A percentile compares a stretch with the other conserved stretches of the same genome.
Evolutionary conservation across 371 early-diverging fungal genomes (phyloP).

Genomic region (Zychaea mexicana): DNA sequence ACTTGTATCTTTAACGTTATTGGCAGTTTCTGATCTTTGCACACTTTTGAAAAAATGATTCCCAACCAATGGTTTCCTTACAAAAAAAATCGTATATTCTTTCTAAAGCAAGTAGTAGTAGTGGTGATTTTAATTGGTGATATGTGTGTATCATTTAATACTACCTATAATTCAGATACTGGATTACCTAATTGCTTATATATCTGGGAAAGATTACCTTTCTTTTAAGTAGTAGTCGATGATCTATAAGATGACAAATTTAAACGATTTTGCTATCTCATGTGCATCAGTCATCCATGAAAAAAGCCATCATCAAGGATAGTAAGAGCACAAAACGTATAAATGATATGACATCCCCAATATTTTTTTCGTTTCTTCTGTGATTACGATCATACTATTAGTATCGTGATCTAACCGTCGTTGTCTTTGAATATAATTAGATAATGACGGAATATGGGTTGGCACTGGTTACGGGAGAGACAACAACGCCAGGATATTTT

Average conservation of each 20-base stretch:
- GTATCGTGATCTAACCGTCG: constrained; percentile 1
- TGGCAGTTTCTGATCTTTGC: too few species aligned
- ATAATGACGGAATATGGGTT: background rate
- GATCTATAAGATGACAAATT: background rate
- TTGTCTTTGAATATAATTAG: background rate
- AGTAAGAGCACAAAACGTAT: constrained; percentile 1
- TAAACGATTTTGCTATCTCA: background rate
- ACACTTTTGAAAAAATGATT: too few species aligned
- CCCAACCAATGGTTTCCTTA: too few species aligned
- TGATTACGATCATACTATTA: background rate
- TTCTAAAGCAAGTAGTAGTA: too few species aligned
- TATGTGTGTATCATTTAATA: too few species aligned
- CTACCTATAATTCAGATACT: too few species aligned
- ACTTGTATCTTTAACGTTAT: too few species aligned
- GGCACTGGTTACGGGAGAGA: background rate
- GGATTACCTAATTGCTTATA: too few species aligned
- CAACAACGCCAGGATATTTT: background rate
- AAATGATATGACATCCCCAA: background rate
- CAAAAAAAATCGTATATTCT: too few species aligned
- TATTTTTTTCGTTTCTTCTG: background rate
- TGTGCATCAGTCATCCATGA: background rate
- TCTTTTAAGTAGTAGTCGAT: background rate
- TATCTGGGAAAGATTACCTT: too few species aligned
- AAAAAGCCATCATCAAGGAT: background rate
- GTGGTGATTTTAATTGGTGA: too few species aligned